Base-by-base conservation (phyloP, 768 basidiomycete species). In the Amanita muscaria region DNA sequence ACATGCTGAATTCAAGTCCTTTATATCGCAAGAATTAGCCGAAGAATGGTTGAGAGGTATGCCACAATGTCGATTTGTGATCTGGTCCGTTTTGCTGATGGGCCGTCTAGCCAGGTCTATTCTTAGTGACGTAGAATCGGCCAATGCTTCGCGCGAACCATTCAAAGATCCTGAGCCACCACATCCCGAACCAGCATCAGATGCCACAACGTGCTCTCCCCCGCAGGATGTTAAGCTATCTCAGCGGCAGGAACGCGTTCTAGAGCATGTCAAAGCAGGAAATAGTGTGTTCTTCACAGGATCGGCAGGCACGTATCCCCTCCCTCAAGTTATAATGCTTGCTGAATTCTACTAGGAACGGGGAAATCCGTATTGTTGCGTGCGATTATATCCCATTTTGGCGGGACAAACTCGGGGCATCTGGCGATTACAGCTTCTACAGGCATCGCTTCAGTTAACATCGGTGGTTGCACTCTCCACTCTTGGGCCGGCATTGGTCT, bases 221-320 rank as follows among this genome's bases (percentile, higher is more conserved):
- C 21, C 52, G 8, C 48, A 54, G 11, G 19, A 57, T 23, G 53
- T 76, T 14, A 18, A 44, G 4, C 62, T 83, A 10, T 80, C 80
- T 9, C 55, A 60, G 3, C 76, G 80, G 55, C 81, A 83, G 57
- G 56, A 52, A 37, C 39, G 42, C 3, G 72, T 83, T 5, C 56
- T 83, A 5, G 52, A 65, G 11, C 61, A 56, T 52, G 84, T 90
- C 5, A 70, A 76, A 35, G 63, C 63, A 8, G 78, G 80, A 3
- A 62, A 73, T 50, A 88, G 67, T 53, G 77, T 90, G 6, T 91
- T 91, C 62, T 91, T 91, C 59, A 90, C 88, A 0, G 89, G 89
- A 2, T 83, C 84, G 14, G 89, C 89, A 42, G 88, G 87, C 80
- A 41, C 22, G 58, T 60, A n/a, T 2, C 12, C 14, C 32, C 27